Conservation (phyloP, 2,329 filamentous ascomycete species). For the Sporothrix schenckii region DNA sequence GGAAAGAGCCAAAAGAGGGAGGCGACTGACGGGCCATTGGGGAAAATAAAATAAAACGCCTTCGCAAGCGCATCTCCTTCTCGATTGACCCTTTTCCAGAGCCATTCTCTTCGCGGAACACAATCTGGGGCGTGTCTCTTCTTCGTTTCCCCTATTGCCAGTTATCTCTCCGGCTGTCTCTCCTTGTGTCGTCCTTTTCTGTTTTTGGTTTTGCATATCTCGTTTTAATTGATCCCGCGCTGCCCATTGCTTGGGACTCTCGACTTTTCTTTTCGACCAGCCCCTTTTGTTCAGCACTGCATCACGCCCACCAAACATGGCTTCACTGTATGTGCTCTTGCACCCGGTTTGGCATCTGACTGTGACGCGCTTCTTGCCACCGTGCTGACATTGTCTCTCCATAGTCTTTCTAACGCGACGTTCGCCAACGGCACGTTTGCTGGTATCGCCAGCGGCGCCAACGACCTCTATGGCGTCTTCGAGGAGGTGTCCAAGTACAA, state of each 20-base stretch:
- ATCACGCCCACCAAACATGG: constrained; percentile 21
- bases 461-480: constrained; percentile 60
- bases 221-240: constrained; percentile 24
- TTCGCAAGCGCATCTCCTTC: constrained; percentile 22
- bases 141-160: constrained; percentile 28
- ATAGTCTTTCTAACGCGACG: constrained; percentile 31
- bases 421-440: constrained; percentile 33
- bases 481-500: constrained; percentile 72
- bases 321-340: constrained; percentile 29
- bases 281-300: constrained; percentile 15
- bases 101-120: constrained; percentile 28
- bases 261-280: constrained; percentile 18
- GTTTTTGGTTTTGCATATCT: constrained; percentile 24
- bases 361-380: not conserved
- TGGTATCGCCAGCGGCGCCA: constrained; percentile 42
- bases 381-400: not conserved
- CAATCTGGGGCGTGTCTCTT: constrained; percentile 25
- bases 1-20: constrained; percentile 4
- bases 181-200: constrained; percentile 8
- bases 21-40: constrained; percentile 18
- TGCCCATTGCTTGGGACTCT: constrained; percentile 13
- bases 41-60: constrained; percentile 32
- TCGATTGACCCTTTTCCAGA: constrained; percentile 2
- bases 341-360: not conserved
- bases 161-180: not conserved